These are phyloP conservation scores for Fusarium sp. DNA, from an alignment of 2,329 filamentous ascomycete genomes.

Conservation along the genomic window DNA sequence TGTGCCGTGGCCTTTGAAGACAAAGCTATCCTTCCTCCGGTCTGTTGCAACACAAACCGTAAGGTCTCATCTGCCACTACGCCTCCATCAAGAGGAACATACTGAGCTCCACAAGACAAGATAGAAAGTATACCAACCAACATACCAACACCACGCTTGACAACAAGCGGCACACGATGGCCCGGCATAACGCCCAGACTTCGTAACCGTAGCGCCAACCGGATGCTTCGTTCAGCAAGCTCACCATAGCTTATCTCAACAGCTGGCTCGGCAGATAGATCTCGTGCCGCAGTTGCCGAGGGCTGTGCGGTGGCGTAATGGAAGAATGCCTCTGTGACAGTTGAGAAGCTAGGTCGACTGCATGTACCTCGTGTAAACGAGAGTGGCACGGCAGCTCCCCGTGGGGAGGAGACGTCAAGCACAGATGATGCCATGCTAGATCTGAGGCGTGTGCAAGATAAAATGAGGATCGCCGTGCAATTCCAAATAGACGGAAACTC, in stretches of 20 bases:
- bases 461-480: conserved; percentile 34
- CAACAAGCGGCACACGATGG: conserved; percentile 65
- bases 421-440: conserved; percentile 25
- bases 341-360: conserved; percentile 43
- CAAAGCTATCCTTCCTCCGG: conserved; percentile 56
- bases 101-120: conserved; percentile 67
- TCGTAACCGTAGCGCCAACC: conserved; percentile 55
- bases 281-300: conserved; percentile 53
- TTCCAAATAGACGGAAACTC: conserved; percentile 21
- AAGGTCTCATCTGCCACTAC: conserved; percentile 62
- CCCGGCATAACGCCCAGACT: conserved; percentile 56
- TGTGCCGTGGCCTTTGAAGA: conserved; percentile 55
- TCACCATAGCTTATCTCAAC: conserved; percentile 59
- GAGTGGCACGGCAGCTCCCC: conserved; percentile 25
- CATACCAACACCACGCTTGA: conserved; percentile 67
- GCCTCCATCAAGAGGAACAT: conserved; percentile 69
- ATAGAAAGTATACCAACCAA: conserved; percentile 67
- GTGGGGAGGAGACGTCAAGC: not conserved
- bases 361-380: conserved; percentile 38
- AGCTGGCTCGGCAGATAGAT: conserved; percentile 46
- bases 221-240: conserved; percentile 51
- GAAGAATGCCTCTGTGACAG: conserved; percentile 52
- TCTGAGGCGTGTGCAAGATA: conserved; percentile 8
- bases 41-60: conserved; percentile 61
- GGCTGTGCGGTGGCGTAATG: conserved; percentile 54